These are phyloP conservation scores for Hanseniaspora uvarum DNA, from an alignment of 1,139 yeast genomes.

Conservation along the genomic window DNA sequence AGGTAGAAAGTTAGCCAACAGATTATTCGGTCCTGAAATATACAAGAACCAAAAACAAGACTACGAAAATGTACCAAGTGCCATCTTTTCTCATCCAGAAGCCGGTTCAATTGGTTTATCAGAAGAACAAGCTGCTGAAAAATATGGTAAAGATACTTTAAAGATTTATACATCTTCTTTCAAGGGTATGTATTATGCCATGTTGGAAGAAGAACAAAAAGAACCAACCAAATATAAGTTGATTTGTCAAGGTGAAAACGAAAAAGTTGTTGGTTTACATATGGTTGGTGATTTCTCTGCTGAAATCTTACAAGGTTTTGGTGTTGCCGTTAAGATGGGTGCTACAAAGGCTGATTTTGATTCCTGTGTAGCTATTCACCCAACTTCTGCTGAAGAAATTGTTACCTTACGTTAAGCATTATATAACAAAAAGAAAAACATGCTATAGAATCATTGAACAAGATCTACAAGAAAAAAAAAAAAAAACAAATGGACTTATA, in stretches of 20 bases:
- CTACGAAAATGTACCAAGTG: constrained; percentile 79
- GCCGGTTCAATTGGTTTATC: constrained; percentile 87
- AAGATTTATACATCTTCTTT: constrained; percentile 75
- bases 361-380: constrained; percentile 93
- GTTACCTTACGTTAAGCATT: constrained; percentile 61
- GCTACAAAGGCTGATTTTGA: constrained; percentile 95
- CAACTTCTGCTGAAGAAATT: constrained; percentile 94
- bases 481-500: background rate
- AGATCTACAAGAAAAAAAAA: background rate
- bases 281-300: constrained; percentile 81
- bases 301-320: constrained; percentile 94
- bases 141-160: constrained; percentile 71
- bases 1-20: constrained; percentile 83
- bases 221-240: constrained; percentile 81
- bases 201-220: constrained; percentile 56
- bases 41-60: constrained; percentile 68
- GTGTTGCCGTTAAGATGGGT: constrained; percentile 95
- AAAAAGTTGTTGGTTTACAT: constrained; percentile 91
- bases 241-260: constrained; percentile 66
- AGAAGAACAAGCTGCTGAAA: constrained; percentile 61
- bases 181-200: constrained; percentile 87
- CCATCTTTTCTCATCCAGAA: constrained; percentile 91
- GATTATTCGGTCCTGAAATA: constrained; percentile 71
- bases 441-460: background rate
- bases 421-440: background rate